Evolutionary conservation across 257 asterid genomes (phyloP), one percentile per base, ranked within the genome.

Genomic region (Solanum bukasovii): DNA sequence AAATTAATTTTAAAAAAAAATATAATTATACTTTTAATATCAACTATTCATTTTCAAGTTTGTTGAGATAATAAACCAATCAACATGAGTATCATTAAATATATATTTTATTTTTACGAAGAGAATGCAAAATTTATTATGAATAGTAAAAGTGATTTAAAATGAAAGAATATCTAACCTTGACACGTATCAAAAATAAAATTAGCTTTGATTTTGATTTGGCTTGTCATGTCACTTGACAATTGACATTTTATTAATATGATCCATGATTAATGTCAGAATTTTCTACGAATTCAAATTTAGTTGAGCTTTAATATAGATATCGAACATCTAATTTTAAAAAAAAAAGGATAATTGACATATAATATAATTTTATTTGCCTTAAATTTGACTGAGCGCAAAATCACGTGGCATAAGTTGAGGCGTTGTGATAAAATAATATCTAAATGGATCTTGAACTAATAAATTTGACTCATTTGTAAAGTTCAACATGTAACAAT

Each of bases 321-420:
- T 56, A 56, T 56, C 10, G 0, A 56, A 56, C 2, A 0, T 3
- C 0, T 20, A 0, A 56, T 56, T 52, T 44, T 38, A 3, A 0
- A 0, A 13, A 13, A 6, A 56, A 56, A 56, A 56, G 7, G 7
- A 20, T 0, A 61, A 61, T 23, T 63, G 7, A 63, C 1, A 23
- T 23, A 23, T 56, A 3, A 56, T 56, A 9, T 63, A 20, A 37
- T 37, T 21, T 29, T 37, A 6, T 37, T 37, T 42, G 23, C 5
- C 56, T 74, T 37, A 37, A 23, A 6, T 37, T 37, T 75, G 56
- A 23, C 6, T 75, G 1, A 37, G 83, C 33, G 44, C 56, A 37
- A 70, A 70, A 27, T 27, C 38, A 70, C 38, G 31, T 27, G 6
- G 23, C 38, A 70, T 10, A 70, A 70, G 74, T 12, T 68, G 2